Evolutionary conservation across 2,329 filamentous ascomycete genomes (phyloP), one percentile per base, ranked within the genome.

Genomic region (Colletotrichum higginsianum): DNA sequence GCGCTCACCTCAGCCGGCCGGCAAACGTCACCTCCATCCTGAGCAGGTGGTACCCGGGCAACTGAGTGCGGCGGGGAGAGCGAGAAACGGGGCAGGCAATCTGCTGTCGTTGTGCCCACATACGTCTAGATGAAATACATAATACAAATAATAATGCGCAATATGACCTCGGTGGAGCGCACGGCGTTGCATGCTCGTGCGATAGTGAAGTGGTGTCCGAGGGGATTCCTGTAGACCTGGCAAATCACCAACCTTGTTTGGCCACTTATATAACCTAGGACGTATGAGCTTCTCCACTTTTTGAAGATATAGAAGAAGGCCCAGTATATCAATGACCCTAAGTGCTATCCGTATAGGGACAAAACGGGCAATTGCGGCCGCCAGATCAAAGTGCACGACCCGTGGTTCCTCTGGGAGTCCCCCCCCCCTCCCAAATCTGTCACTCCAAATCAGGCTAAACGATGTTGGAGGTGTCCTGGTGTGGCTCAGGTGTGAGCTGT

Each of bases 31-130:
- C 69, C 12, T 72, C 65, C 5, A 72, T 72, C 4, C 52, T 72
- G 57, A 72, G 69, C 60, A 72, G 40, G 12, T 72, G 69, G 69
- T 72, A 55, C 47, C 65, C 69, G 1, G 69, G 69, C 46, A 72
- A 72, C 65, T 72, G 56, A 21, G 23, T 21, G 18, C 21, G 4
- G n/a, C 30, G 4, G 26, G 18, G 30, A 6, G 18, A 21, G 7
- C 26, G 42, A 15, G 11, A 23, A 12, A 12, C 21, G 15, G 21
- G 15, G 26, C 26, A 26, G 26, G 4, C n/a, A 8, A 13, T 15
- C 8, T 12, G 26, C 44, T 30, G 3, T 16, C 15, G 3, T 26
- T 47, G 16, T 7, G 57, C 16, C 26, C 16, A 7, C 9, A 61
- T 23, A 15, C 30, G 30, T 35, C 30, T 62, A 52, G 21, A 67